A percentile compares a stretch with the other conserved stretches of the same genome.
Conservation (phyloP, 208 protist genomes). For the Borovskyia barvae region DNA sequence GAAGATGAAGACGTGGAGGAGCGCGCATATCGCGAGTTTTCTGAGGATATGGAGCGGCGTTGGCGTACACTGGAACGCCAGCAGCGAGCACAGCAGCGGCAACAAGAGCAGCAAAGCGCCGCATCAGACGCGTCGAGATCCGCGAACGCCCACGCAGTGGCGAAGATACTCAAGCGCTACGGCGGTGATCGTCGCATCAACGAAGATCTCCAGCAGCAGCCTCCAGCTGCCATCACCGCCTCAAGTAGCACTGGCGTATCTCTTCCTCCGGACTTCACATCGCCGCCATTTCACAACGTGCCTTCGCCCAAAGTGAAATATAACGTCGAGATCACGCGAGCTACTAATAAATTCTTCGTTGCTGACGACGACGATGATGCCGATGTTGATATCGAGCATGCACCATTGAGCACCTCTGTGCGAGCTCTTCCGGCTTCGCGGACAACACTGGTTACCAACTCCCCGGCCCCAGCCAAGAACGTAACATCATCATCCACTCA, state of each 20-base stretch:
- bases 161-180: conserved; percentile 24
- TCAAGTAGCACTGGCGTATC: too few species aligned
- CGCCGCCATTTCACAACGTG: too few species aligned
- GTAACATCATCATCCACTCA: too few species aligned
- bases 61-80: conserved; percentile 26
- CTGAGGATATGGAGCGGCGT: conserved; percentile 25
- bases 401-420: too few species aligned
- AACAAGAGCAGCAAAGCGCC: conserved; percentile 6
- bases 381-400: neutral
- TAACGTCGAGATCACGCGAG: neutral
- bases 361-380: neutral
- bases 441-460: too few species aligned
- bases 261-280: too few species aligned
- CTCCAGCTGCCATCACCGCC: too few species aligned
- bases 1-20: conserved; percentile 23
- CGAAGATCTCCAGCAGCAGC: too few species aligned
- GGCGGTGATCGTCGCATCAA: conserved; percentile 5
- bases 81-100: conserved; percentile 20
- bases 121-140: neutral
- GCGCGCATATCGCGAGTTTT: conserved; percentile 18
- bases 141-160: conserved; percentile 7
- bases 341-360: conserved; percentile 21
- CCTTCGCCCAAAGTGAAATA: too few species aligned
- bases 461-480: too few species aligned
- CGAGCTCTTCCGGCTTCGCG: too few species aligned